Evolutionary conservation across 139 green algal genomes (phyloP).

Genomic region (Nannochloris sp.): DNA sequence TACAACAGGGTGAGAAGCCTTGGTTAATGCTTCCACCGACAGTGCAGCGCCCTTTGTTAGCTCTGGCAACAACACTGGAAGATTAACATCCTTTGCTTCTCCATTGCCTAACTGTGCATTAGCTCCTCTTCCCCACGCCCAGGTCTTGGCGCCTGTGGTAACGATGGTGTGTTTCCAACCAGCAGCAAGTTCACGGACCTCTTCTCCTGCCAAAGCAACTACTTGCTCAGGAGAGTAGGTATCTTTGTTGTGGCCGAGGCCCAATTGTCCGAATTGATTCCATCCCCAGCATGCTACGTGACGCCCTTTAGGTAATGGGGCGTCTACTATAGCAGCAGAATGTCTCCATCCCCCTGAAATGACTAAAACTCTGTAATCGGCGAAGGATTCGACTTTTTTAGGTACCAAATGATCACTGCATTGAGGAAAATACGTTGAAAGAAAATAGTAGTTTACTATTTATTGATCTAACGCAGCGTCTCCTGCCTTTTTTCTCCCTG

Average conservation of each 20-base stretch:
- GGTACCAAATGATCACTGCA: constrained; percentile 46
- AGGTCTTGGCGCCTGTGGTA: constrained; percentile 55
- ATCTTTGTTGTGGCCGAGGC: constrained; percentile 52
- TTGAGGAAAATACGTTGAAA: too few species aligned
- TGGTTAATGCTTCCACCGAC: constrained; percentile 3
- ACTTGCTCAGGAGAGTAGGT: constrained; percentile 33
- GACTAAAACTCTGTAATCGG: constrained; percentile 18
- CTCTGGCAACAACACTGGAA: neutral
- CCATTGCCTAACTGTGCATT: constrained; percentile 75
- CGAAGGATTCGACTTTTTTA: constrained; percentile 34
- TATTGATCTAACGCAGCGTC: too few species aligned
- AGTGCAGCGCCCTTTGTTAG: neutral
- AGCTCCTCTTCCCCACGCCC: constrained; percentile 70
- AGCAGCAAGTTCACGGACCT: constrained; percentile 55
- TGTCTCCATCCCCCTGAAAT: constrained; percentile 83
- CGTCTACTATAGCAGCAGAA: constrained; percentile 54
- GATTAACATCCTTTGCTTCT: neutral
- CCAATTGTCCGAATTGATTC: constrained; percentile 81
- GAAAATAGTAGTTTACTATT: too few species aligned
- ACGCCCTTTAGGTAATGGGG: too few species aligned
- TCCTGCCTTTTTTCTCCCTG: too few species aligned
- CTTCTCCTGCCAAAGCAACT: constrained; percentile 15
- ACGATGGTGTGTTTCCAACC: constrained; percentile 81
- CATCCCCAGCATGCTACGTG: constrained; percentile 77
- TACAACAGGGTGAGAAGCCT: neutral